These are phyloP conservation scores for Candida odintsovae DNA, from an alignment of 805 yeast species.

Conservation along the genomic window DNA sequence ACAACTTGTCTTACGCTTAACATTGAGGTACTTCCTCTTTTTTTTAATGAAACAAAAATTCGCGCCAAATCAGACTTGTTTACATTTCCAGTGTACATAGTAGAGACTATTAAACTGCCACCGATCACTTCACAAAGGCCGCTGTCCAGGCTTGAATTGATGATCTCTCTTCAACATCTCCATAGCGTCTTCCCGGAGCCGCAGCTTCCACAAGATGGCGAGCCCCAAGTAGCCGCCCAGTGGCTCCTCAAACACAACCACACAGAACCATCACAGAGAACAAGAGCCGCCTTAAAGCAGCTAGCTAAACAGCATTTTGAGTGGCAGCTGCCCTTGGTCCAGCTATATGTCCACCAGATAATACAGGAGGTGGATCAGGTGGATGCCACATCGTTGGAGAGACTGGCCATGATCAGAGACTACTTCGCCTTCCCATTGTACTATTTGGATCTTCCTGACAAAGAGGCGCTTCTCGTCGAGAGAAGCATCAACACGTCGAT, in stretches of 20 bases:
- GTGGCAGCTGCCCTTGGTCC: constrained; percentile 6
- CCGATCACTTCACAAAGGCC: not conserved
- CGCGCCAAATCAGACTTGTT: not conserved
- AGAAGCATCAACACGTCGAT: constrained; percentile 16
- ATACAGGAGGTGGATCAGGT: constrained; percentile 7
- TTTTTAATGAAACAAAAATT: not conserved
- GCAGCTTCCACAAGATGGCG: constrained; percentile 17
- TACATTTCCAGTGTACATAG: too few relatives aligned
- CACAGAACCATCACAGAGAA: constrained; percentile 20
- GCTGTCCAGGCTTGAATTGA: not conserved
- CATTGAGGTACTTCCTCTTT: not conserved
- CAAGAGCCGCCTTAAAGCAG: constrained; percentile 16
- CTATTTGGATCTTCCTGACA: constrained; percentile 11
- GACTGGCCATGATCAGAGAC: constrained; percentile 12
- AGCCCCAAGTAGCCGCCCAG: constrained; percentile 15
- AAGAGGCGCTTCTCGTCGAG: constrained; percentile 10
- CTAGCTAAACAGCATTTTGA: constrained; percentile 1
- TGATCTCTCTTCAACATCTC: constrained; percentile 1
- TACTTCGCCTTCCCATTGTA: constrained; percentile 18
- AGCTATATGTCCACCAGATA: constrained; percentile 15
- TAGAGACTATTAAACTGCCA: too few relatives aligned
- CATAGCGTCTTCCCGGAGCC: constrained; percentile 13
- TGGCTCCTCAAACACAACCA: constrained; percentile 22
- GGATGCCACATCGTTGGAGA: constrained; percentile 1
- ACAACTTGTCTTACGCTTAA: not conserved